Evolutionary conservation across 331 rosid species (phyloP).

Genomic region (Rosa hybrid): DNA sequence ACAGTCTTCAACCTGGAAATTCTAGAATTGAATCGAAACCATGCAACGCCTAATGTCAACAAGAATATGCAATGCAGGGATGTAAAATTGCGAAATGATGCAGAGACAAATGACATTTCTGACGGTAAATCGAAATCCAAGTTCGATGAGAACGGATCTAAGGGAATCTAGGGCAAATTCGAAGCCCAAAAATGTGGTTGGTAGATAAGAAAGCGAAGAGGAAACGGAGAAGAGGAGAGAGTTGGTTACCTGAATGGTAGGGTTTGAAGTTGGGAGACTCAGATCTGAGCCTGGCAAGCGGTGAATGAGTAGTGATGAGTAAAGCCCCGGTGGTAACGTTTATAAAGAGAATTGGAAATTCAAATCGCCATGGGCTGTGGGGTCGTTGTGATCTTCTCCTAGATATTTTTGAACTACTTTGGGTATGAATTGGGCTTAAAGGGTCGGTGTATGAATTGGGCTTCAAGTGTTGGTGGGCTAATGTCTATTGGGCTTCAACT

Average conservation of each 20-base stretch:
- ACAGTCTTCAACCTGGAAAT: not conserved
- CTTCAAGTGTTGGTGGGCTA: not conserved
- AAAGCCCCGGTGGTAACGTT: not conserved
- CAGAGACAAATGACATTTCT: not conserved
- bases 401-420: not conserved
- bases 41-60: not conserved
- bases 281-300: not conserved
- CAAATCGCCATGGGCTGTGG: slow-evolving; percentile 3
- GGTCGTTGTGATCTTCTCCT: not conserved
- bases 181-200: not conserved
- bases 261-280: not conserved
- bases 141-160: not conserved
- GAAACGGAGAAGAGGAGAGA: not conserved
- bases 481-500: too few species aligned
- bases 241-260: not conserved
- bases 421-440: not conserved
- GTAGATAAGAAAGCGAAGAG: not conserved
- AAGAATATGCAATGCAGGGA: not conserved
- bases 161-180: not conserved
- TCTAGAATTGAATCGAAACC: not conserved
- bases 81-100: not conserved
- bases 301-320: not conserved
- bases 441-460: not conserved
- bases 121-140: not conserved
- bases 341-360: slow-evolving; percentile 1